phyloP scores from a whole-genome alignment of 2,329 filamentous ascomycete genomes.

The Monilinia aucupariae region DNA sequence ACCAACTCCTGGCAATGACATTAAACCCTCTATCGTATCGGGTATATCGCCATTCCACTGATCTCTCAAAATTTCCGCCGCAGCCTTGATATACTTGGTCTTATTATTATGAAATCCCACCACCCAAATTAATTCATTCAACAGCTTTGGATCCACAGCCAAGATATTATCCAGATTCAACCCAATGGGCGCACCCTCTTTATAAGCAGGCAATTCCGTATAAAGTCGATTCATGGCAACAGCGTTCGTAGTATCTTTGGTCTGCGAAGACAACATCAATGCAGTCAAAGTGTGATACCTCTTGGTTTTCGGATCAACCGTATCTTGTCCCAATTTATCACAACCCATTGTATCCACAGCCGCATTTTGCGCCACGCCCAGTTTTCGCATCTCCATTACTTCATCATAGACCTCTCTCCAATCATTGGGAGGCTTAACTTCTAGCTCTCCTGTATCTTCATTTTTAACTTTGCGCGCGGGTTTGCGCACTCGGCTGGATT shows the following conservation, averaged over 20 bases:
- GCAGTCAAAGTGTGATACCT: slow-evolving; percentile 65
- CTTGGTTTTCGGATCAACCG: slow-evolving; percentile 28
- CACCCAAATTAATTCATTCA: slow-evolving; percentile 60
- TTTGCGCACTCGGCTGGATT: slow-evolving; percentile 40
- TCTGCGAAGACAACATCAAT: slow-evolving; percentile 68
- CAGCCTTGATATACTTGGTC: slow-evolving; percentile 63
- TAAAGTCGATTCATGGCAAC: slow-evolving; percentile 62
- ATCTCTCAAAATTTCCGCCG: slow-evolving; percentile 56
- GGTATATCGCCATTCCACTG: slow-evolving; percentile 60
- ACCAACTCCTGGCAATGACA: slow-evolving; percentile 62
- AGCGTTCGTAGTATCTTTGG: slow-evolving; percentile 67
- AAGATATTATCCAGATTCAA: slow-evolving; percentile 61
- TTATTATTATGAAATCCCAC: slow-evolving; percentile 75
- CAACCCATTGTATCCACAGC: slow-evolving; percentile 84
- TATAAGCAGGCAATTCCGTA: slow-evolving; percentile 47
- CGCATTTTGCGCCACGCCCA: slow-evolving; percentile 59
- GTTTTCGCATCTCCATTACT: slow-evolving; percentile 69
- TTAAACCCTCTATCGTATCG: slow-evolving; percentile 57
- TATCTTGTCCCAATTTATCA: slow-evolving; percentile 10
- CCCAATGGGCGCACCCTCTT: slow-evolving; percentile 36
- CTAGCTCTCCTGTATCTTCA: slow-evolving; percentile 39
- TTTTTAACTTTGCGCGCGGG: slow-evolving; percentile 44
- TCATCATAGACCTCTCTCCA: slow-evolving; percentile 79
- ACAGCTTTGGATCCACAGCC: slow-evolving; percentile 48
- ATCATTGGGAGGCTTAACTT: slow-evolving; percentile 59